phyloP scores from a whole-genome alignment of 2,329 filamentous ascomycete genomes.

The Sclerotiophoma versabilis region DNA sequence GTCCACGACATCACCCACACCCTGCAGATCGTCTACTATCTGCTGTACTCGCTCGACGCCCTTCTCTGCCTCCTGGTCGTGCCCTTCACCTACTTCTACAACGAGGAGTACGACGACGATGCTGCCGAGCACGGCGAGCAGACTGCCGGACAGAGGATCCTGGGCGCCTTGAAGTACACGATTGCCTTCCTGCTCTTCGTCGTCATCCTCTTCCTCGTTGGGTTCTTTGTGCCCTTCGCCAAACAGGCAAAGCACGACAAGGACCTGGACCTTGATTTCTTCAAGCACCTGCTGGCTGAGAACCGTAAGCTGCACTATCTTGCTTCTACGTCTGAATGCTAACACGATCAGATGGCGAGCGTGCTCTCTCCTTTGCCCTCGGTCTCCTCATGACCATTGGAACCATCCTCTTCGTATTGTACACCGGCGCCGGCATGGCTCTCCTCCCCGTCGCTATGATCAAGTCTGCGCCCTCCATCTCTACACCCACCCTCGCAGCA shows the following conservation, averaged over 20 bases:
- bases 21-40: constrained; percentile 89
- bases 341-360: constrained; percentile 72
- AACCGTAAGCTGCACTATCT: constrained; percentile 66
- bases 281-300: constrained; percentile 81
- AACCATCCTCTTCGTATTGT: constrained; percentile 83
- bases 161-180: constrained; percentile 91
- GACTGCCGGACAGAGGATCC: constrained; percentile 73
- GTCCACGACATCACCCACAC: constrained; percentile 80
- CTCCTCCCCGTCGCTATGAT: constrained; percentile 89
- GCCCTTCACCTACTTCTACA: constrained; percentile 97
- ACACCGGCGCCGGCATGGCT: constrained; percentile 88
- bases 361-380: constrained; percentile 86
- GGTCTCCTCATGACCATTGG: constrained; percentile 89
- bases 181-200: constrained; percentile 81
- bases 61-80: constrained; percentile 87
- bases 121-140: constrained; percentile 81
- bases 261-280: constrained; percentile 86
- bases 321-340: constrained; percentile 13
- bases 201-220: constrained; percentile 84
- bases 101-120: constrained; percentile 95
- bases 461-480: constrained; percentile 87
- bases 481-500: constrained; percentile 77
- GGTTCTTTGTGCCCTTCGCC: constrained; percentile 89
- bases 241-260: constrained; percentile 67
- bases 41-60: constrained; percentile 89